Percentiles rank a stretch among this genome's conserved stretches.
phyloP scores from a whole-genome alignment of 2,329 filamentous ascomycete species.

The Alternaria longipes region DNA sequence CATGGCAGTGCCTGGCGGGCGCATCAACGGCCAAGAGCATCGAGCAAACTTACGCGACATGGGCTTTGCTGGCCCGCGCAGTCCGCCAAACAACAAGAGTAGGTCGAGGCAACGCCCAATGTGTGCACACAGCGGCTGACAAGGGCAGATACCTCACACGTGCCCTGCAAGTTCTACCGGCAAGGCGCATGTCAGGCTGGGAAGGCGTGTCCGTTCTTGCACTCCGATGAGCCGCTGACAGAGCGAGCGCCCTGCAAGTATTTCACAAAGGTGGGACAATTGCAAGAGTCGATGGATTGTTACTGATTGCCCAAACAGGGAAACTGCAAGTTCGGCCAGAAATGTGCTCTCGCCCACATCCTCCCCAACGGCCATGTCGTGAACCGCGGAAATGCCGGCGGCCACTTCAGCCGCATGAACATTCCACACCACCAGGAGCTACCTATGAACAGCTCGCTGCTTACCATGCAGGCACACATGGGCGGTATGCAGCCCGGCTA shows the following conservation, averaged over 20 bases:
- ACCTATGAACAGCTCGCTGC: slow-evolving; percentile 77
- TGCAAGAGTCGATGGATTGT: neutral
- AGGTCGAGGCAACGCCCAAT: slow-evolving; percentile 10
- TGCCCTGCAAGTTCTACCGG: slow-evolving; percentile 99
- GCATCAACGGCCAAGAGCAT: slow-evolving; percentile 44
- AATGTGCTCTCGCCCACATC: slow-evolving; percentile 96
- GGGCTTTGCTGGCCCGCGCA: slow-evolving; percentile 54
- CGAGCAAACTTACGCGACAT: slow-evolving; percentile 48
- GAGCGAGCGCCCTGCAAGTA: slow-evolving; percentile 96
- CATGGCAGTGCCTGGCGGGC: slow-evolving; percentile 49
- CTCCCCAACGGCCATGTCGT: slow-evolving; percentile 92
- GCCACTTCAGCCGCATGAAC: slow-evolving; percentile 74
- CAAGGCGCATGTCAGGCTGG: slow-evolving; percentile 96
- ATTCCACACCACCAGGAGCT: slow-evolving; percentile 72
- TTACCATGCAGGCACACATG: slow-evolving; percentile 65
- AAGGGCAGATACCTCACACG: slow-evolving; percentile 84
- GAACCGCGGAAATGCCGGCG: slow-evolving; percentile 68
- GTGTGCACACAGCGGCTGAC: slow-evolving; percentile 25
- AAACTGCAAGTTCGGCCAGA: slow-evolving; percentile 98
- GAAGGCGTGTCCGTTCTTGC: slow-evolving; percentile 93
- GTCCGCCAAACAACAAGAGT: slow-evolving; percentile 62
- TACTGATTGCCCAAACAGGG: slow-evolving; percentile 65
- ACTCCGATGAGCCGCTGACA: slow-evolving; percentile 84
- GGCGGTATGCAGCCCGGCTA: slow-evolving; percentile 53
- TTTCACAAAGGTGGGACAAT: slow-evolving; percentile 84